Evolutionary conservation across 345 rosid genomes (phyloP).

Genomic region (Erucastrum elatum): DNA sequence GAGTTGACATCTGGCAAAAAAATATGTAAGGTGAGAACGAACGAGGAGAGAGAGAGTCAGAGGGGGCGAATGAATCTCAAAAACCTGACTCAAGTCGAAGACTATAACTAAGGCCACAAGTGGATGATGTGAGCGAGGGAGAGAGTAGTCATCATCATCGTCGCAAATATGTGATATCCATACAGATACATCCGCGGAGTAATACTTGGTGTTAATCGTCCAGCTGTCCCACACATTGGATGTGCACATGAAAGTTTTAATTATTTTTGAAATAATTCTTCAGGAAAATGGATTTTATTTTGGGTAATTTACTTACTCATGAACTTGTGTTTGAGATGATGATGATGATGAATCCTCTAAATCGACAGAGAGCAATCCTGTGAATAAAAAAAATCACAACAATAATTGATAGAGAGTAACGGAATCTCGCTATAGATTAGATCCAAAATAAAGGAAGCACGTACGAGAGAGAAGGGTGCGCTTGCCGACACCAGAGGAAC

Average conservation of each 20-base stretch:
- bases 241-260: constrained; percentile 7
- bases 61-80: no score
- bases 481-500: constrained; percentile 80
- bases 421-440: background rate
- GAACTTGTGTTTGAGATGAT: constrained; percentile 38
- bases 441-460: background rate
- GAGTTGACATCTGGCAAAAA: constrained; percentile 64
- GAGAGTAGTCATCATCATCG: constrained; percentile 46
- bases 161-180: constrained; percentile 65
- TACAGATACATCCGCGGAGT: constrained; percentile 74
- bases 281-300: no score
- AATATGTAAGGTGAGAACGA: constrained; percentile 6
- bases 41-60: background rate
- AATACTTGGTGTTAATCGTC: constrained; percentile 86
- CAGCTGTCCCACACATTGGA: constrained; percentile 43
- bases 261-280: no score
- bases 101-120: constrained; percentile 82
- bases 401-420: background rate
- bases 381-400: background rate
- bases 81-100: constrained; percentile 73
- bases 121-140: constrained; percentile 40
- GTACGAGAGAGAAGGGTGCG: constrained; percentile 83
- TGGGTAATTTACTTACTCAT: constrained; percentile 37
- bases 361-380: constrained; percentile 66
- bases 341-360: constrained; percentile 54